These are phyloP conservation scores for Hydrangea macrophylla DNA, from an alignment of 148 eudicot species.

Conservation along the genomic window DNA sequence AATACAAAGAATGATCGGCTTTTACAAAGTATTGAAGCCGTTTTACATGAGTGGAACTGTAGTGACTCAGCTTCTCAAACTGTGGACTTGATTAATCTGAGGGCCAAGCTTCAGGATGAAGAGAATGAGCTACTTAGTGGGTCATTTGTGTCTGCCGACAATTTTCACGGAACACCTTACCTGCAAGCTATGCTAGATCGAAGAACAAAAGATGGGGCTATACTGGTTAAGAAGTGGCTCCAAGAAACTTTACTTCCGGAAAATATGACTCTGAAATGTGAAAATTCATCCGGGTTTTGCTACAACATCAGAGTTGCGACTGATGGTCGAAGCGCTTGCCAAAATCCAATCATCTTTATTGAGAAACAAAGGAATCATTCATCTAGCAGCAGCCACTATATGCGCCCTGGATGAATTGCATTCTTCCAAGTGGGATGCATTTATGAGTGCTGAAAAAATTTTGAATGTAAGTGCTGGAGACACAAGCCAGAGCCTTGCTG, in stretches of 20 bases:
- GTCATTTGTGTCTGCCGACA: conserved; percentile 73
- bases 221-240: conserved; percentile 90
- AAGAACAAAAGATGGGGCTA: conserved; percentile 75
- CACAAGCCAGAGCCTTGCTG: conserved; percentile 94
- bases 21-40: conserved; percentile 61
- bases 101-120: conserved; percentile 39
- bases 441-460: conserved; percentile 93
- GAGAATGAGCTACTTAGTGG: conserved; percentile 51
- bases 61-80: conserved; percentile 39
- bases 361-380: conserved; percentile 85
- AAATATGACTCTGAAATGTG: conserved; percentile 55
- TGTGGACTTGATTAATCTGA: conserved; percentile 44
- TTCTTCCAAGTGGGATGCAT: conserved; percentile 85
- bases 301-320: conserved; percentile 64
- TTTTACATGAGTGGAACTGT: conserved; percentile 73
- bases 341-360: conserved; percentile 59
- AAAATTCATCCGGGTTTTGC: conserved; percentile 71
- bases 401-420: conserved; percentile 64
- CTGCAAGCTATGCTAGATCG: conserved; percentile 79
- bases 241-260: conserved; percentile 81
- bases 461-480: conserved; percentile 81
- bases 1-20: conserved; percentile 46
- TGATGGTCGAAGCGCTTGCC: conserved; percentile 64
- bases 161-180: conserved; percentile 77
- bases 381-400: conserved; percentile 70